A percentile compares a stretch with the other conserved stretches of the same genome.
Evolutionary conservation across 106 monocot species (phyloP).

Genomic region (Xerophyta viscosa): DNA sequence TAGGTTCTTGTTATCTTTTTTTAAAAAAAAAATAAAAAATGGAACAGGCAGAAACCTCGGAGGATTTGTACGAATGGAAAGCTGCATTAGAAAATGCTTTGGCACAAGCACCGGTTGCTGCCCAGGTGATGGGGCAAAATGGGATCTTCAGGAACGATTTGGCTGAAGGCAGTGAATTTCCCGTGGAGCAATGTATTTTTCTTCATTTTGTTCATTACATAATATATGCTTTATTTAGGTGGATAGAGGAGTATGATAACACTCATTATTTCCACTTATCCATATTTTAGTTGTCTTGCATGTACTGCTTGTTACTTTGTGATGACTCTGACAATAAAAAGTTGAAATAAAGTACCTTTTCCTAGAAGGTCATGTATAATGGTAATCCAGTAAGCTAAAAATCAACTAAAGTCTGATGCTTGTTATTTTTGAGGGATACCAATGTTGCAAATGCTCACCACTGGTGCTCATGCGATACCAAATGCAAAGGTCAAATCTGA

Average conservation of each 20-base stretch:
- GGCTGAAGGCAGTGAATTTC: slow-evolving; percentile 42
- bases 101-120: slow-evolving; percentile 69
- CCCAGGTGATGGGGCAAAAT: slow-evolving; percentile 40
- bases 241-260: not conserved
- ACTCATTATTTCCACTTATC: not conserved
- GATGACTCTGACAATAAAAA: no score
- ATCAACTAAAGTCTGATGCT: no score
- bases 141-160: slow-evolving; percentile 58
- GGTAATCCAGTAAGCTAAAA: no score
- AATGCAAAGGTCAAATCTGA: no score
- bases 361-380: no score
- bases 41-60: slow-evolving; percentile 77
- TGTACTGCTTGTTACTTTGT: no score
- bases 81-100: slow-evolving; percentile 81
- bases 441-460: no score
- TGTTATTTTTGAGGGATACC: no score
- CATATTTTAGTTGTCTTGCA: not conserved
- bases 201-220: not conserved
- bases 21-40: no score
- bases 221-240: not conserved
- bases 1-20: no score
- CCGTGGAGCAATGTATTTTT: slow-evolving; percentile 54
- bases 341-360: no score
- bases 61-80: slow-evolving; percentile 90
- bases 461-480: no score